These are phyloP conservation scores for Trichophyton mentagrophytes DNA, from an alignment of 2,329 filamentous ascomycete genomes.

Conservation along the genomic window DNA sequence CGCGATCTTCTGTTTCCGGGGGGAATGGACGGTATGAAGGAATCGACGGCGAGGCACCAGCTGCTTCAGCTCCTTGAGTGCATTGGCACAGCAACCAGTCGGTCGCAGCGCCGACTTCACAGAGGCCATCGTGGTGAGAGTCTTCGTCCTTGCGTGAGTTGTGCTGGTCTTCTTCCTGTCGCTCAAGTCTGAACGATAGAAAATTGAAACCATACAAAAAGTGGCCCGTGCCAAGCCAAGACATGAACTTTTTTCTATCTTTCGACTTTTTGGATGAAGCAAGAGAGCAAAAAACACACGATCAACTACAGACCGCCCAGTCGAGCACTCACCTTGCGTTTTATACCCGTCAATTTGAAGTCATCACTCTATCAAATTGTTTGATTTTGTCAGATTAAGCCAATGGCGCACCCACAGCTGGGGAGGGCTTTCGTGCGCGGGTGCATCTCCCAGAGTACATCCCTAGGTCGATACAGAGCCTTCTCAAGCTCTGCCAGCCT, in stretches of 20 bases:
- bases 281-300: not conserved
- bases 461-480: constrained; percentile 10
- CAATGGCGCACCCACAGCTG: constrained; percentile 30
- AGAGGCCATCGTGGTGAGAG: constrained; percentile 40
- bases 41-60: constrained; percentile 36
- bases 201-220: constrained; percentile 1
- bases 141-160: not conserved
- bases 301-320: not conserved
- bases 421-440: constrained; percentile 28
- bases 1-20: constrained; percentile 29
- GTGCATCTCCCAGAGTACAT: constrained; percentile 21
- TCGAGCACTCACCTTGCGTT: not conserved
- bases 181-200: not conserved
- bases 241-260: constrained; percentile 5
- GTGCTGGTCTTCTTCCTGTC: not conserved
- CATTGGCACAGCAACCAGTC: constrained; percentile 55
- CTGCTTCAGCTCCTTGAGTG: constrained; percentile 44
- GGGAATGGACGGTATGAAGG: constrained; percentile 38
- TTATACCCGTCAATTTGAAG: not conserved
- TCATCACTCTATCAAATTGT: not conserved
- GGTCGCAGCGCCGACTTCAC: constrained; percentile 49
- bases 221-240: constrained; percentile 8
- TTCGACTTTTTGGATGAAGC: constrained; percentile 15
- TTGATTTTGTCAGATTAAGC: too few species aligned
- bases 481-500: constrained; percentile 23